Evolutionary conservation across 176 grass and related monocot species (phyloP).

Genomic region (Oryza australiensis): DNA sequence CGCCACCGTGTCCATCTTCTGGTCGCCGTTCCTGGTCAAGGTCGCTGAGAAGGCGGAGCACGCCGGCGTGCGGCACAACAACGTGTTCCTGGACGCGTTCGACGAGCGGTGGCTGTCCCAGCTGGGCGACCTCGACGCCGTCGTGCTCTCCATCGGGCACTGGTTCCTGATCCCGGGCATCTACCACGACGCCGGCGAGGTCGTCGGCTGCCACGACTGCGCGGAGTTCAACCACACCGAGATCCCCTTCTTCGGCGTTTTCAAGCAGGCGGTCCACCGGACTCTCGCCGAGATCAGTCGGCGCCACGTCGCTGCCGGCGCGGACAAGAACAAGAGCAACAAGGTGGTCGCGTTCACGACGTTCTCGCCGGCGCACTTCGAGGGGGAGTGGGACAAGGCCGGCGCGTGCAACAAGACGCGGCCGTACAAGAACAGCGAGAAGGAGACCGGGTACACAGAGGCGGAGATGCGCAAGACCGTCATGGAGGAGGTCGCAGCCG

Average conservation of each 20-base stretch:
- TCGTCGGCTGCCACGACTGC: conserved; percentile 86
- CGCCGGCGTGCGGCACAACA: conserved; percentile 61
- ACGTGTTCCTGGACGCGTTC: conserved; percentile 63
- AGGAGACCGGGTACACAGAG: conserved; percentile 65
- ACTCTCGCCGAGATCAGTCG: conserved; percentile 54
- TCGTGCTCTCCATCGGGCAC: conserved; percentile 70
- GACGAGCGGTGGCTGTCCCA: conserved; percentile 70
- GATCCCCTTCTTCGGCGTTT: conserved; percentile 78
- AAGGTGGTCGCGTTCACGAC: conserved; percentile 64
- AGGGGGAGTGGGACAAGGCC: conserved; percentile 87
- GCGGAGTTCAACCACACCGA: conserved; percentile 70
- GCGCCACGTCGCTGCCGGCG: not conserved
- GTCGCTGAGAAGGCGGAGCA: conserved; percentile 63
- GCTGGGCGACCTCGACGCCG: conserved; percentile 44
- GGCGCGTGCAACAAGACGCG: conserved; percentile 62
- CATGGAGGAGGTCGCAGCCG: conserved; percentile 48
- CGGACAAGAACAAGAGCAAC: not conserved
- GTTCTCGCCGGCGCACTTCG: conserved; percentile 87
- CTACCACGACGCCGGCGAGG: conserved; percentile 63
- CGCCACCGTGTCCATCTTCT: conserved; percentile 75
- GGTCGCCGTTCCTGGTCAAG: conserved; percentile 78
- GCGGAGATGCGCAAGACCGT: conserved; percentile 55
- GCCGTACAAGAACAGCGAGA: conserved; percentile 60
- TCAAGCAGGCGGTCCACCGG: conserved; percentile 41
- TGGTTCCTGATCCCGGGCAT: conserved; percentile 78